Base-by-base conservation (phyloP, 1,284 basidiomycete species). In the Cutaneotrichosporon cavernicola region DNA sequence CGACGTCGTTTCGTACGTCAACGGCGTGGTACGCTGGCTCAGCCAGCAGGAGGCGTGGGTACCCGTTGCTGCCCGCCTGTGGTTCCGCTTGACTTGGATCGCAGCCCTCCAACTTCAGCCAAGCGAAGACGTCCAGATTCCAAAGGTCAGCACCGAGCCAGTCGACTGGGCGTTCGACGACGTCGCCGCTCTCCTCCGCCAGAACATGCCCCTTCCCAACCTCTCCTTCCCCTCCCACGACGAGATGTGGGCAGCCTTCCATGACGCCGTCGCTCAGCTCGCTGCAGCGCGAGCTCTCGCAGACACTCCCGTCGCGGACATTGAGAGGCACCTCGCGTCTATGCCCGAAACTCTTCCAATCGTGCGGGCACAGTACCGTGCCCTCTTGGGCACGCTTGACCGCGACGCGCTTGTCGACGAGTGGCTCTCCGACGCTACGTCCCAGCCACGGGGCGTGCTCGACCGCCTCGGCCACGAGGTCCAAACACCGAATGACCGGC, bases 191-290 rank as follows among this genome's bases (percentile, higher is more conserved):
- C 83, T 85, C 56, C 82, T 94, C 0, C 87, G 88, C 31, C 88
- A 88, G 46, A 87, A 85, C 65, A 87, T 91, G 74, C 92, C 92
- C 0, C 85, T 90, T 8, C 85, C 88, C 16, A 80, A 86, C 4
- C 80, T 90, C 18, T 76, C 83, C 5, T 73, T 89, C 0, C 86
- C 86, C 0, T 69, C 82, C 1, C 81, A 84, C 52, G 76, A 81
- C 14, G 76, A 83, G 4, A 85, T 84, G 0, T 91, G 88, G 86
- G 70, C 82, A 18, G 77, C 81, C 0, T 68, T 91, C 2, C 75
- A 81, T 6, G 76, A 16, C 11, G 64, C 61, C 7, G 31, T 56
- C 8, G 30, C 34, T 6, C 58, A 65, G 32, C 38, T 65, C 34
- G 52, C 56, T 26, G 21, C 31, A 4, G 49, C 58, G 13, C 34